Evolutionary conservation across 192 early-diverging fungal species (phyloP).

Genomic region (Coemansia sp.): DNA sequence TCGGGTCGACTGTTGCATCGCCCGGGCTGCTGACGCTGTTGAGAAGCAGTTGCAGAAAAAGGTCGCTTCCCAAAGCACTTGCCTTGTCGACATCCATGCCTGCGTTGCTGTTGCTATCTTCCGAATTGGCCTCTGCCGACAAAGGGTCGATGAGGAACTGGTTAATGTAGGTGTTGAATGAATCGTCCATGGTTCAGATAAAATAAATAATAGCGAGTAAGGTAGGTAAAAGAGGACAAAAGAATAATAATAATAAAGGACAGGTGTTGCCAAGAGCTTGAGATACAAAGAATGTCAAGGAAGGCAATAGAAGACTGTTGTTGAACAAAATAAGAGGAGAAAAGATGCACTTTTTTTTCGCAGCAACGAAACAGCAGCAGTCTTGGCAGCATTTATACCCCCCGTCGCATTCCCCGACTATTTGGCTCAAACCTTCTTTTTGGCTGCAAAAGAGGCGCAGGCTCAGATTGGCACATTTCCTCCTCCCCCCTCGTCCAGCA

Average conservation of each 20-base stretch:
- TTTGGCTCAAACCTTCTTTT: too few relatives aligned
- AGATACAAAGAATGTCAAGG: slow-evolving; percentile 1
- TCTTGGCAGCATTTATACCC: neutral
- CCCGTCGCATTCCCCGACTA: too few relatives aligned
- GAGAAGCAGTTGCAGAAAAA: slow-evolving; percentile 39
- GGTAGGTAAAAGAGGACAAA: neutral
- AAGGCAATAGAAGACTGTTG: neutral
- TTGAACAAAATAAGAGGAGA: neutral
- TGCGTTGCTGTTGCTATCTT: neutral
- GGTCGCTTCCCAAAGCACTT: slow-evolving; percentile 20
- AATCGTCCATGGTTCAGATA: slow-evolving; percentile 15
- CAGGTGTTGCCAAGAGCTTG: neutral
- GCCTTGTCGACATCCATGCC: slow-evolving; percentile 2
- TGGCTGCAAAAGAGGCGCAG: too few relatives aligned
- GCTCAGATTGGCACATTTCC: neutral
- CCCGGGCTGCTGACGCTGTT: slow-evolving; percentile 13
- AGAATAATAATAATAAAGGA: neutral
- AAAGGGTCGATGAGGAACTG: slow-evolving; percentile 42
- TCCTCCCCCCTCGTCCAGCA: neutral
- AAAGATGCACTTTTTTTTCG: neutral
- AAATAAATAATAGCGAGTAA: slow-evolving; percentile 2
- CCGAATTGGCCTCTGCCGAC: slow-evolving; percentile 1
- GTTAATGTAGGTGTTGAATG: slow-evolving; percentile 43
- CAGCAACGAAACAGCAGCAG: neutral
- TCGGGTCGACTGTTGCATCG: slow-evolving; percentile 36